Conservation (phyloP, 139 green algal genomes). For the Micractinium conductrix region DNA sequence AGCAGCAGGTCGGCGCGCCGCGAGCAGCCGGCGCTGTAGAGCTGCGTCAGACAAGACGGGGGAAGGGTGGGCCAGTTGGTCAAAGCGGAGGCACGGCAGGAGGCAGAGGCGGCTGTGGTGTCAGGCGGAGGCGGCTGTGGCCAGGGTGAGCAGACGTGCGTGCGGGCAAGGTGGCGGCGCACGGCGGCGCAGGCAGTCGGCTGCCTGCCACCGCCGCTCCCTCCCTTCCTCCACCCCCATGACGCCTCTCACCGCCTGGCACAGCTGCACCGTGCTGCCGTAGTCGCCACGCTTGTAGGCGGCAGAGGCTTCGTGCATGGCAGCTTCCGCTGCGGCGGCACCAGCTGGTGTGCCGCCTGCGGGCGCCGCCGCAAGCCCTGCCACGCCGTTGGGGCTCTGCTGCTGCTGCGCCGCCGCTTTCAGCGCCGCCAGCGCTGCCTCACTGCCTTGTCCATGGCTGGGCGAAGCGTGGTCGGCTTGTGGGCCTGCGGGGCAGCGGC, state of each 20-base stretch:
- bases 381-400: neutral
- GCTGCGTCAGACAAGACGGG: slow-evolving; percentile 29
- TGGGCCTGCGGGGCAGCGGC: neutral
- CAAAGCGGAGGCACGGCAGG: no score
- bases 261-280: slow-evolving; percentile 56
- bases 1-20: slow-evolving; percentile 77
- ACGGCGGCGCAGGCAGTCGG: no score
- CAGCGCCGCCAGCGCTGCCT: no score
- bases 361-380: neutral
- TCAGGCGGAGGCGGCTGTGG: no score
- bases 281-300: slow-evolving; percentile 64
- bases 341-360: neutral
- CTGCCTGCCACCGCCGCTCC: no score
- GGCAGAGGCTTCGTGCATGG: slow-evolving; percentile 55
- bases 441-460: neutral
- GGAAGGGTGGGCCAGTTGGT: no score
- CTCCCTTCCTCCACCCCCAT: no score
- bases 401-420: neutral
- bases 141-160: no score
- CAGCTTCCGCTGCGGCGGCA: neutral
- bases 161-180: no score
- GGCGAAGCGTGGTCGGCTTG: neutral
- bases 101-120: no score
- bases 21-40: slow-evolving; percentile 42
- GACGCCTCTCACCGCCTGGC: slow-evolving; percentile 55